These are phyloP conservation scores for Paramecium pentaurelia DNA, from an alignment of 73 alveolate genomes.

Conservation along the genomic window DNA sequence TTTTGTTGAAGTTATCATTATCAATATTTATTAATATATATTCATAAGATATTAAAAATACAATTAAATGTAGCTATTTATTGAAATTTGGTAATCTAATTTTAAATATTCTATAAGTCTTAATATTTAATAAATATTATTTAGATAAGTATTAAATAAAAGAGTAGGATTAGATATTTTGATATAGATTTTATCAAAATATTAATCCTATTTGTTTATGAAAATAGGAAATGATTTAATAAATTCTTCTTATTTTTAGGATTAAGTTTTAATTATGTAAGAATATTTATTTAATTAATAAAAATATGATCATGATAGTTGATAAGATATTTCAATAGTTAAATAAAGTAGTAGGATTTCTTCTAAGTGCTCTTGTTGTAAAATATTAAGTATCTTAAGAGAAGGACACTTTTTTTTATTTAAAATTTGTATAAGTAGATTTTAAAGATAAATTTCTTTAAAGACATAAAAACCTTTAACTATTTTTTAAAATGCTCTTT, in stretches of 20 bases:
- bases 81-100: too few species aligned
- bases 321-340: neutral
- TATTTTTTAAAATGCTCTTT: neutral
- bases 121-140: too few species aligned
- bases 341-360: neutral
- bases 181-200: too few species aligned
- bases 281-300: neutral
- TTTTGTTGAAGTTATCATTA: neutral
- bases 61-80: neutral
- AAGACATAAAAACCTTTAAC: neutral
- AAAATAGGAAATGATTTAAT: too few species aligned
- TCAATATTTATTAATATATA: too few species aligned
- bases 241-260: neutral
- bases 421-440: neutral
- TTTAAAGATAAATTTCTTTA: neutral
- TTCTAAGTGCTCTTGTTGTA: neutral
- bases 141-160: too few species aligned
- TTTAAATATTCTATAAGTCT: too few species aligned
- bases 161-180: too few species aligned
- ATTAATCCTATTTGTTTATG: too few species aligned
- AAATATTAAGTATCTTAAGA: neutral
- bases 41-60: neutral
- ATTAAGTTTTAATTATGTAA: neutral
- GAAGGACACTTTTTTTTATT: neutral
- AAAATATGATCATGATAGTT: neutral